Percentiles rank a stretch among this genome's conserved stretches.
Evolutionary conservation across 1,284 basidiomycete genomes (phyloP).

Genomic region (Trichosporon sp.): DNA sequence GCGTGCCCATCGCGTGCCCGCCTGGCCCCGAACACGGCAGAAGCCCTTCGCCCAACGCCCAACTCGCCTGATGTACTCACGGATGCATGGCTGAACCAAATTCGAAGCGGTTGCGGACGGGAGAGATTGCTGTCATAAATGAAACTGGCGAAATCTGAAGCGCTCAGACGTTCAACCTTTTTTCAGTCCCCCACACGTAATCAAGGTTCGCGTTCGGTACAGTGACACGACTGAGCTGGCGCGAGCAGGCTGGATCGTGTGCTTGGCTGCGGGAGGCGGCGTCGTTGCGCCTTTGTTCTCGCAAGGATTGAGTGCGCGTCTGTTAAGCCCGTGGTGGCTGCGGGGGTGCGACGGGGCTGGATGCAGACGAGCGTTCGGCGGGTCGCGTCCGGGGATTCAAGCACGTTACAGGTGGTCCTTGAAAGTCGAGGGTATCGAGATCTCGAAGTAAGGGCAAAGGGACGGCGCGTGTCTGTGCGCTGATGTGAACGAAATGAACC

Average conservation of each 20-base stretch:
- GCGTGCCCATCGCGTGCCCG: not conserved
- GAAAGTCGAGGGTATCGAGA: not conserved
- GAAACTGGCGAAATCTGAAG: not conserved
- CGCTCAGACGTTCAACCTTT: not conserved
- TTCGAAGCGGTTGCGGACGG: slow-evolving; percentile 21
- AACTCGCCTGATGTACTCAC: slow-evolving; percentile 11
- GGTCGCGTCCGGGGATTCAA: not conserved
- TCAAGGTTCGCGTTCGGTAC: not conserved
- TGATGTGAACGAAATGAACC: not conserved
- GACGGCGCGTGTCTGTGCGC: not conserved
- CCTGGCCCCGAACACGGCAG: not conserved
- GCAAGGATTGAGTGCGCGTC: not conserved
- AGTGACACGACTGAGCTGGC: not conserved
- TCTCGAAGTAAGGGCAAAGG: not conserved
- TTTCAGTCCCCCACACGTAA: slow-evolving; percentile 2
- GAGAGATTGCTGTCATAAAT: slow-evolving; percentile 16
- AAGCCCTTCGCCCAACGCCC: not conserved
- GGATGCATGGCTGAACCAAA: slow-evolving; percentile 22
- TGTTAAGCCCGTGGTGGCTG: not conserved
- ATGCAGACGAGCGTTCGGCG: not conserved
- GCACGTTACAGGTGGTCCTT: not conserved
- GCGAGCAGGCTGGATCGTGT: not conserved
- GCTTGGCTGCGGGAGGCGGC: not conserved
- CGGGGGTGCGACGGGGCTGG: not conserved
- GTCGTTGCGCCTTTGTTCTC: not conserved